Evolutionary conservation across 352 stramenopile species (phyloP).

Genomic region (Plasmopara muralis): DNA sequence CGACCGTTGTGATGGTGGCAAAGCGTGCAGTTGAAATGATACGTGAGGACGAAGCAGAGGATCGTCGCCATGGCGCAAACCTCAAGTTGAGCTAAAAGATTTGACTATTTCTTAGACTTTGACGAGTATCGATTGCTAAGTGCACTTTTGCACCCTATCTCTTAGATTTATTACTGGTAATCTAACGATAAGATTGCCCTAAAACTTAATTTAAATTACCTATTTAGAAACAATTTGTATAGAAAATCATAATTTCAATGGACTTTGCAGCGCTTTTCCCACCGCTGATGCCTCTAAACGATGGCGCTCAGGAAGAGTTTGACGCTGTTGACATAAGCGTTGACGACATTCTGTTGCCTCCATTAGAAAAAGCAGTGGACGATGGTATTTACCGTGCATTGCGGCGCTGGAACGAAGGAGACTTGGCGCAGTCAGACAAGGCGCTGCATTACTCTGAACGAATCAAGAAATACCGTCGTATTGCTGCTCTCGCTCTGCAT

Average conservation of each 20-base stretch:
- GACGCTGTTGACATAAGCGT: constrained; percentile 44
- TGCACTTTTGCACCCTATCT: too few species aligned
- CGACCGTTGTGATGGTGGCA: constrained; percentile 61
- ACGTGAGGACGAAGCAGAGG: constrained; percentile 21
- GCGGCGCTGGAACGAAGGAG: constrained; percentile 51
- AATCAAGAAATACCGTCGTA: constrained; percentile 49
- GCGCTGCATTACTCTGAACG: constrained; percentile 50
- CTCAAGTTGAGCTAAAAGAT: too few species aligned
- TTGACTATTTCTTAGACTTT: too few species aligned
- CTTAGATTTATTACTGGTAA: too few species aligned
- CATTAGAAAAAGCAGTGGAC: constrained; percentile 56
- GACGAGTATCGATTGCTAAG: too few species aligned
- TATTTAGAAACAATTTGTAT: too few species aligned
- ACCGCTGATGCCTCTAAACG: constrained; percentile 26
- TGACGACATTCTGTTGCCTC: constrained; percentile 38
- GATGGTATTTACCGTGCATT: constrained; percentile 47
- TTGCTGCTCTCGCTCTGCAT: constrained; percentile 47
- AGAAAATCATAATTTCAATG: constrained; percentile 6
- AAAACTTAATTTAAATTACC: too few species aligned
- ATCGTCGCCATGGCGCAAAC: constrained; percentile 7
- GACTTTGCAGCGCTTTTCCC: constrained; percentile 53
- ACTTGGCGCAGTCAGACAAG: constrained; percentile 39
- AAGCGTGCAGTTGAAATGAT: constrained; percentile 45
- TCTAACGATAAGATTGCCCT: too few species aligned
- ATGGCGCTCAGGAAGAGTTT: constrained; percentile 3